Conservation (phyloP, 352 stramenopile species). For the Phytophthora sp. region DNA sequence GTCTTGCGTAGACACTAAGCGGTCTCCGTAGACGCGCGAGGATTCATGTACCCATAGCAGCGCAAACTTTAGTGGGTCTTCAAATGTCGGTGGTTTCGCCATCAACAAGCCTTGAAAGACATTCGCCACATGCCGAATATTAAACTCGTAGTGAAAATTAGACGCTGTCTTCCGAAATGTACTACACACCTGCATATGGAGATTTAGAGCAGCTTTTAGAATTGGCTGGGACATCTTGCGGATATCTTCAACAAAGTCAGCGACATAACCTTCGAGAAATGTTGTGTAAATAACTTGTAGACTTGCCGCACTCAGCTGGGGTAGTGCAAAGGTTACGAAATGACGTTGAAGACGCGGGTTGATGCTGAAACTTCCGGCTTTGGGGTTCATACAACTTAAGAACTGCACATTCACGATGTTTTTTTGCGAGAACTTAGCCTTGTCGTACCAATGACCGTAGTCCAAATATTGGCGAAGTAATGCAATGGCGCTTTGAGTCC, state of each 20-base stretch:
- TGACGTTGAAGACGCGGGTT: constrained; percentile 95
- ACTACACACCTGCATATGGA: constrained; percentile 84
- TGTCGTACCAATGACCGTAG: constrained; percentile 95
- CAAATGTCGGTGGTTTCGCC: constrained; percentile 81
- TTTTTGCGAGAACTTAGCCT: constrained; percentile 92
- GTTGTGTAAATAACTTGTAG: constrained; percentile 95
- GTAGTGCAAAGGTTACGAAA: constrained; percentile 95
- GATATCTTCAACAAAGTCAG: constrained; percentile 94
- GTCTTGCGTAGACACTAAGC: constrained; percentile 87
- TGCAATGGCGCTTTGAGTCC: constrained; percentile 94
- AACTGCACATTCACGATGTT: constrained; percentile 95
- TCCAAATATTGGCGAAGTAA: constrained; percentile 95
- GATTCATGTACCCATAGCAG: constrained; percentile 97
- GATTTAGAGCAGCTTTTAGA: constrained; percentile 84
- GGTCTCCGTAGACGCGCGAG: constrained; percentile 94
- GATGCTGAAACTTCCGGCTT: constrained; percentile 91
- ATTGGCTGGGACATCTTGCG: constrained; percentile 87
- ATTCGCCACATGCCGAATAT: constrained; percentile 95
- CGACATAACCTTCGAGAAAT: constrained; percentile 94
- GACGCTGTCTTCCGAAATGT: constrained; percentile 93
- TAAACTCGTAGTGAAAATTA: constrained; percentile 99
- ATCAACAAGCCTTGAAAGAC: constrained; percentile 96
- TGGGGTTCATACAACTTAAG: constrained; percentile 96
- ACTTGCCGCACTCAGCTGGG: constrained; percentile 84
- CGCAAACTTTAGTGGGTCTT: constrained; percentile 91